phyloP scores from a whole-genome alignment of 169 alveolate genomes.

The Theileria parva region DNA sequence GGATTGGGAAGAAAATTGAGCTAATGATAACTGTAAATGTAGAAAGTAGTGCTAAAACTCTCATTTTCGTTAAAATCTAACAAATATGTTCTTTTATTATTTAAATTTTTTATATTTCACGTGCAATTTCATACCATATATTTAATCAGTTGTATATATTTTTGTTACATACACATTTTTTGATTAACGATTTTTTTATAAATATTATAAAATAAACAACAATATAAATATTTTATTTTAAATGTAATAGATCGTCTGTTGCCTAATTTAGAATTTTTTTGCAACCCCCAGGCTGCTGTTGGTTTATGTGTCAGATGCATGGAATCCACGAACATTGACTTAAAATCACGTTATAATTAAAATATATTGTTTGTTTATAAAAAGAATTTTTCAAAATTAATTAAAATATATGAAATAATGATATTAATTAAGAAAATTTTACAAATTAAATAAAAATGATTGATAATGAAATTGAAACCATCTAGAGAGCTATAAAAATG shows the following conservation, averaged over 20 bases:
- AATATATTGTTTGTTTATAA: not conserved
- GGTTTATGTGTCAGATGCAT: not conserved
- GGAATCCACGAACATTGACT: not conserved
- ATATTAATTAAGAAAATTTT: not conserved
- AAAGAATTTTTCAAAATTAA: not conserved
- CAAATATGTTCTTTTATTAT: not conserved
- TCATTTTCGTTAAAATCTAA: not conserved
- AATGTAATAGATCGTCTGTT: not conserved
- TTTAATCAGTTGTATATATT: not conserved
- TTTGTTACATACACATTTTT: constrained; percentile 8
- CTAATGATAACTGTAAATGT: not conserved
- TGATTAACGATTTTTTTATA: not conserved
- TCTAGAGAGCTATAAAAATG: not conserved
- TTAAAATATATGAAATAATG: not conserved
- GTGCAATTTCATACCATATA: too few relatives aligned
- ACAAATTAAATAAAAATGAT: not conserved
- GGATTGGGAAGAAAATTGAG: not conserved
- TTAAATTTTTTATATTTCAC: not conserved
- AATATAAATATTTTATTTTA: not conserved
- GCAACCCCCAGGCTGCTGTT: constrained; percentile 16
- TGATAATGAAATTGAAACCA: not conserved
- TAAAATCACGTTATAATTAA: not conserved
- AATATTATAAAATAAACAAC: not conserved
- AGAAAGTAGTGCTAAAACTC: not conserved
- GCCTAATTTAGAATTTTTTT: not conserved